These are phyloP conservation scores for Sclerotiophoma versabilis DNA, from an alignment of 2,329 filamentous ascomycete species.

Conservation along the genomic window DNA sequence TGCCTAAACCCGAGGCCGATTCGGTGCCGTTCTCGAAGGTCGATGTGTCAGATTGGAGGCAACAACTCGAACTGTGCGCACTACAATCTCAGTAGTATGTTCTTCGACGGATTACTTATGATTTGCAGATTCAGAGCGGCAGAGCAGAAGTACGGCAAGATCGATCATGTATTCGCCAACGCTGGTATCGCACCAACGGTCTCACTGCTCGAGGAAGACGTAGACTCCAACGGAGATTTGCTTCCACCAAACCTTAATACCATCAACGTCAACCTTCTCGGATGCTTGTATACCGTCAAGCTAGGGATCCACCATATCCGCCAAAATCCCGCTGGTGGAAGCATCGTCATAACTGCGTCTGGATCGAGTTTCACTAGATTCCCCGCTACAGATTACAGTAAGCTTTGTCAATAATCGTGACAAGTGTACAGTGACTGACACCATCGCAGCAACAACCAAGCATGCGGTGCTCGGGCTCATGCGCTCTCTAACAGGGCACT, in stretches of 20 bases:
- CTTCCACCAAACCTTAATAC: conserved; percentile 35
- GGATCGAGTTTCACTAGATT: conserved; percentile 39
- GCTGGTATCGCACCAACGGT: conserved; percentile 35
- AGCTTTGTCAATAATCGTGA: neutral
- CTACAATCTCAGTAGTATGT: no score
- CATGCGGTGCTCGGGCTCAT: conserved; percentile 43
- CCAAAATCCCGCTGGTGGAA: conserved; percentile 35
- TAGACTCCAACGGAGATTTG: conserved; percentile 40
- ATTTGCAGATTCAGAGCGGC: conserved; percentile 57
- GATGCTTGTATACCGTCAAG: conserved; percentile 41
- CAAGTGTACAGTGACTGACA: conserved; percentile 8
- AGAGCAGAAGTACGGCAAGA: conserved; percentile 50
- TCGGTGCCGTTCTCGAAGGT: conserved; percentile 34
- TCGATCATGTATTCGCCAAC: conserved; percentile 57
- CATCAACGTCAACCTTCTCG: conserved; percentile 39
- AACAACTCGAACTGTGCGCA: conserved; percentile 53
- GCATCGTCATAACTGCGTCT: conserved; percentile 43
- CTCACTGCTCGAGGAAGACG: conserved; percentile 37
- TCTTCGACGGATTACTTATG: no score
- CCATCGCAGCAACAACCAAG: conserved; percentile 34
- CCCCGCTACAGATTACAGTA: conserved; percentile 41
- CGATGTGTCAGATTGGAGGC: conserved; percentile 56
- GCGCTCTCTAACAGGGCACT: conserved; percentile 29
- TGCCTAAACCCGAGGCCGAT: conserved; percentile 36
- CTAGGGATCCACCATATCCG: conserved; percentile 38